Base-by-base conservation (phyloP, 2,329 filamentous ascomycete species). In the Ceratocystis harringtonii region DNA sequence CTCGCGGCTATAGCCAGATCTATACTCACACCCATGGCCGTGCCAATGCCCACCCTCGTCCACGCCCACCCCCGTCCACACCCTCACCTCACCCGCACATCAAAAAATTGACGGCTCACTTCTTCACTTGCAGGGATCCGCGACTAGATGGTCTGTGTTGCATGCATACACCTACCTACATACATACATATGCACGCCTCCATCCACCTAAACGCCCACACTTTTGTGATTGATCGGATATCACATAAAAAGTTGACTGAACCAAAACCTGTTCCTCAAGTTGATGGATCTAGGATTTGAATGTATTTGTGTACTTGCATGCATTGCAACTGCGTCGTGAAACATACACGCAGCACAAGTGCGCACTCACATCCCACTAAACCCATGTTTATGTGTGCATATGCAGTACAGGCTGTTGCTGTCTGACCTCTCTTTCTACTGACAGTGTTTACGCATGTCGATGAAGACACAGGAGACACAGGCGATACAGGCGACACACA, bases 221-320 rank as follows among this genome's bases (percentile, higher is more conserved):
- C 30, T 43, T 44, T 62, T 45, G 3, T 62, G 60, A 62, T 48
- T 25, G 19, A 19, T 62, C 32, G 45, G 22, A 62, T 43, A 45
- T 62, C 60, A 10, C 36, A 48, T 43, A 19, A 25, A 3, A 30
- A 41, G 58, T 3, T 55, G 50, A 55, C 50, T 55, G 50, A 25
- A 45, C 2, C 17, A 62, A 62, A 62, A 62, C 60, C 60, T 62
- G 60, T 62, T 62, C 60, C 22, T 61, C 36, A 62, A 62, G 41
- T 48, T 32, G 60, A 62, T 25, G 43, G 19, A 25, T 44, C 60
- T 28, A 25, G 32, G 15, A 43, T 62, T 32, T 25, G 60, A 6
- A 5, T 25, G 50, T 55, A 55, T 55, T 55, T 55, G 50, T 55
- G 50, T 55, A 28, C 50, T 25, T 55, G 25, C 50, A 55, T 55